Conservation (phyloP, 805 yeast genomes). For the Yamadazyma ubonensis region DNA sequence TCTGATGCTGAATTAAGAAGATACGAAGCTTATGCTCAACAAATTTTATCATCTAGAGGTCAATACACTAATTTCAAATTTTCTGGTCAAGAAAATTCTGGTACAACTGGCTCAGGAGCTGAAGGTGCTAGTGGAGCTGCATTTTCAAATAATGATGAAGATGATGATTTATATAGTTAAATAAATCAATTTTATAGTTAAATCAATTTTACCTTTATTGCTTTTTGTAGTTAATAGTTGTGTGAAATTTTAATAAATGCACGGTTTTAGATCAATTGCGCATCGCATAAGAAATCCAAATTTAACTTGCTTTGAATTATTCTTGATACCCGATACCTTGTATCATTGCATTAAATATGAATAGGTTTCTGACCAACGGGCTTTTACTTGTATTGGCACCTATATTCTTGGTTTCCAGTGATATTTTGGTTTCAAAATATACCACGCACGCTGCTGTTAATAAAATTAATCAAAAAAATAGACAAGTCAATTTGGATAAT, state of each 20-base stretch:
- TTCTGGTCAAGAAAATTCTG: conserved; percentile 42
- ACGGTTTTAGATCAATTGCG: background rate
- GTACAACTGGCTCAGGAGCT: conserved; percentile 21
- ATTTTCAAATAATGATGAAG: conserved; percentile 51
- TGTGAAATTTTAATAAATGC: background rate
- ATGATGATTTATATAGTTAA: conserved; percentile 65
- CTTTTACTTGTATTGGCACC: conserved; percentile 29
- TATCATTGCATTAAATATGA: no score
- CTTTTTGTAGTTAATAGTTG: background rate
- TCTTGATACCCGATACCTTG: background rate
- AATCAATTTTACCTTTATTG: no score
- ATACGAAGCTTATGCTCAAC: conserved; percentile 97
- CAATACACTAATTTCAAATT: conserved; percentile 89
- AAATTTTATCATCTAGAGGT: conserved; percentile 93
- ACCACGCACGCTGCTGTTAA: conserved; percentile 20
- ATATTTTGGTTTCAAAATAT: conserved; percentile 25
- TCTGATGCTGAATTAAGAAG: conserved; percentile 97
- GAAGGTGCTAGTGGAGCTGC: conserved; percentile 41
- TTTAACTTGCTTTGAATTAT: background rate
- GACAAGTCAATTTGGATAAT: conserved; percentile 1
- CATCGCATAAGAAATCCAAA: background rate
- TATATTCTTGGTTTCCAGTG: conserved; percentile 30
- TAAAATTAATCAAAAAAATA: conserved; percentile 11
- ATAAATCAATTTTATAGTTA: no score
- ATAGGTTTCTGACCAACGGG: conserved; percentile 24